Evolutionary conservation across 805 yeast genomes (phyloP).

Genomic region (Kazachstania africana): DNA sequence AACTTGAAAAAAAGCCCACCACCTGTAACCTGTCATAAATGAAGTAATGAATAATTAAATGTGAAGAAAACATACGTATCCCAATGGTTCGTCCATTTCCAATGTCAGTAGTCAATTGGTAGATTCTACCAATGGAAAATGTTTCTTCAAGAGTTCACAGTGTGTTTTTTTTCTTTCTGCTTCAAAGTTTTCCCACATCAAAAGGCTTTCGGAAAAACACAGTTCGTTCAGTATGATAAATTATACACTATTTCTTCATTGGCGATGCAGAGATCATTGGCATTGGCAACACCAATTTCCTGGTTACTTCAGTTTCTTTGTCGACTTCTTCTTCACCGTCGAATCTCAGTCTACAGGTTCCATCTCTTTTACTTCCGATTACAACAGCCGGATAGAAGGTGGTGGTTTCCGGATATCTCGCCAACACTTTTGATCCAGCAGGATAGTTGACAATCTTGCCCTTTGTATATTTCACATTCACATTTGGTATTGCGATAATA

Average conservation of each 20-base stretch:
- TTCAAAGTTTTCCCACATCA: too few relatives aligned
- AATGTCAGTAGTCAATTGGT: too few relatives aligned
- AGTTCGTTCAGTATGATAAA: too few relatives aligned
- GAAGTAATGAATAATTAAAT: too few relatives aligned
- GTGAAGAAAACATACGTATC: too few relatives aligned
- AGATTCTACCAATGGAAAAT: too few relatives aligned
- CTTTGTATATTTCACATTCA: constrained; percentile 25
- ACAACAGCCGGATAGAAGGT: constrained; percentile 94
- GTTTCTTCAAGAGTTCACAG: too few relatives aligned
- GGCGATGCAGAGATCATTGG: constrained; percentile 31
- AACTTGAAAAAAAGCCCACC: too few relatives aligned
- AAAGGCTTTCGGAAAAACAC: too few relatives aligned
- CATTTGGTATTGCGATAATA: constrained; percentile 56
- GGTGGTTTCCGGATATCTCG: constrained; percentile 94
- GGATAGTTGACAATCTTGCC: constrained; percentile 39
- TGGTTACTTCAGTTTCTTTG: constrained; percentile 85
- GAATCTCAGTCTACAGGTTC: constrained; percentile 66
- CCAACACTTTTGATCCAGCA: constrained; percentile 71
- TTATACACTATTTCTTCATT: constrained; percentile 13
- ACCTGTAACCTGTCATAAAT: too few relatives aligned
- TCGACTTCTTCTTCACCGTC: constrained; percentile 97
- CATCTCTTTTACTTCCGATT: constrained; percentile 60
- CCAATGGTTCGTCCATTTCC: too few relatives aligned
- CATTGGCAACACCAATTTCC: constrained; percentile 71
- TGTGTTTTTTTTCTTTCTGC: too few relatives aligned